A percentile compares a stretch with the other conserved stretches of the same genome.
phyloP scores from a whole-genome alignment of 768 basidiomycete species.

The Pleurotus pulmonarius region DNA sequence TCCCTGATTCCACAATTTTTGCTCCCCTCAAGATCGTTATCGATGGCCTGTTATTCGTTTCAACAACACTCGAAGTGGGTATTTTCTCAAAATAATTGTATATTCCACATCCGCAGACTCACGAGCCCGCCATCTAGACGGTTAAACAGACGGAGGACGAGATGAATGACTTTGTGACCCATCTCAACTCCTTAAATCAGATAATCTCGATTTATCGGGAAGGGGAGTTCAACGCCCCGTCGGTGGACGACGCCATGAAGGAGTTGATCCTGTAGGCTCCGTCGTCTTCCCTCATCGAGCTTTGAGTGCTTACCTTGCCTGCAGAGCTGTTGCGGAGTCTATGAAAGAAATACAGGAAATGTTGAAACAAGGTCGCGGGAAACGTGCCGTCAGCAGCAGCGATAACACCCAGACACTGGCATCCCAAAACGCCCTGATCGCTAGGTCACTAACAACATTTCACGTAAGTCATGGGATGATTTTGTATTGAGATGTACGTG shows the following conservation, averaged over 20 bases:
- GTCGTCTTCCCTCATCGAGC: no score
- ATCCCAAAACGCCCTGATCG: not conserved
- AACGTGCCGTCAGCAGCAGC: not conserved
- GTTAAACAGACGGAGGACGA: not conserved
- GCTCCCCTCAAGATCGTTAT: not conserved
- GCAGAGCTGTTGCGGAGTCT: not conserved
- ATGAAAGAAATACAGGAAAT: not conserved
- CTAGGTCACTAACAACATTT: not conserved
- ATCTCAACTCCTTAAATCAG: not conserved
- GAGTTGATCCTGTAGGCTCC: not conserved
- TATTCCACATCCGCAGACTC: no score
- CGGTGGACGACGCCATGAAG: not conserved
- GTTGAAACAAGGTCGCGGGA: not conserved
- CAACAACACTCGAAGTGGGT: not conserved
- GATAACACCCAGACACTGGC: not conserved
- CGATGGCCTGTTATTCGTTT: not conserved
- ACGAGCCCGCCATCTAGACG: no score
- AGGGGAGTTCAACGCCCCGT: not conserved
- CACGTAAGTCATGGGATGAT: not conserved
- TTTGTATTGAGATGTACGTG: not conserved
- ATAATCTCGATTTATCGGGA: not conserved
- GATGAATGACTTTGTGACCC: not conserved
- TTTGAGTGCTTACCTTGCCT: no score
- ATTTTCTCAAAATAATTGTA: not conserved
- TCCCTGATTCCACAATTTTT: not conserved